These are phyloP conservation scores for Ascocoryne sarcoides DNA, from an alignment of 2,329 filamentous ascomycete species.

Conservation along the genomic window DNA sequence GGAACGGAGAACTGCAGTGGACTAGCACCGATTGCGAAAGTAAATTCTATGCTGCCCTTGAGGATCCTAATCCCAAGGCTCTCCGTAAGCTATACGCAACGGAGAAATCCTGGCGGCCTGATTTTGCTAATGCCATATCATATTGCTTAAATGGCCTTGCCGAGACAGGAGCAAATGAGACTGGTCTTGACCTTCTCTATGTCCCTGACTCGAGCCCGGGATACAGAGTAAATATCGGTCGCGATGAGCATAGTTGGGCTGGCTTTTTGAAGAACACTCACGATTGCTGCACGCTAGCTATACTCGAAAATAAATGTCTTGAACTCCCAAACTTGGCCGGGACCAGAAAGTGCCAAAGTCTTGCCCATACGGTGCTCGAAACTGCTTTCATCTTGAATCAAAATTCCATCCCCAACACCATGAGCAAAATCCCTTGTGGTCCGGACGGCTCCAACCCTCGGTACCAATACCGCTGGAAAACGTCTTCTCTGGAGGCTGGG, in stretches of 20 bases:
- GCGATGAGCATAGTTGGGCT: conserved; percentile 4
- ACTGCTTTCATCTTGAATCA: not conserved
- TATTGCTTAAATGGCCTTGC: conserved; percentile 2
- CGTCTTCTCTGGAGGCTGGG: not conserved
- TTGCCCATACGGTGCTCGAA: not conserved
- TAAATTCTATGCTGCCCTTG: conserved; percentile 5
- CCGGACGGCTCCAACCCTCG: not conserved
- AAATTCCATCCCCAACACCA: not conserved
- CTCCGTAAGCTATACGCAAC: conserved; percentile 8
- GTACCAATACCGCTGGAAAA: not conserved
- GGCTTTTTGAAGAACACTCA: conserved; percentile 7
- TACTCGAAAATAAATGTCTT: conserved; percentile 6
- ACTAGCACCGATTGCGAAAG: conserved; percentile 1
- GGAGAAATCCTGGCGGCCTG: conserved; percentile 3
- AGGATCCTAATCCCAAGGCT: conserved; percentile 3
- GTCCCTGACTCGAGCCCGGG: conserved; percentile 1
- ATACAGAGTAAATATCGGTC: not conserved
- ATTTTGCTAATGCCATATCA: conserved; percentile 8
- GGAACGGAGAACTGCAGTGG: conserved; percentile 3
- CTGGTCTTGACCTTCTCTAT: conserved; percentile 4
- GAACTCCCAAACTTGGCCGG: not conserved
- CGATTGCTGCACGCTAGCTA: conserved; percentile 4
- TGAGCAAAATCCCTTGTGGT: not conserved
- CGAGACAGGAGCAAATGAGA: not conserved
- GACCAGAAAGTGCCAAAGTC: not conserved